Conservation (phyloP, 106 monocot genomes). For the Dioscorea zingiberensis region DNA sequence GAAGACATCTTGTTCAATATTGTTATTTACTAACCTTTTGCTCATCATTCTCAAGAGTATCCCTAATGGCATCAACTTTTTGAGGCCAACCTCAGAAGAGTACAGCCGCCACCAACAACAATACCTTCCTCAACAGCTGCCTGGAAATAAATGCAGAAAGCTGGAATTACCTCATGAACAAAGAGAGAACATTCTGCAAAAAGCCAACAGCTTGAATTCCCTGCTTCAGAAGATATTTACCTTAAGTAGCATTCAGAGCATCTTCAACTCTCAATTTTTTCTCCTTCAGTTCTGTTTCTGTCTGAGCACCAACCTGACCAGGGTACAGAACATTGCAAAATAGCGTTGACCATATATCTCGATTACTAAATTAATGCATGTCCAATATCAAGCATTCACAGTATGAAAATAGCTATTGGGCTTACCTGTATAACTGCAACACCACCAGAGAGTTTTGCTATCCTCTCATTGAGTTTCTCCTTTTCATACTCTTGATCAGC, state of each 20-base stretch:
- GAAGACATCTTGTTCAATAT: too few relatives aligned
- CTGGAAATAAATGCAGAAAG: slow-evolving; percentile 17
- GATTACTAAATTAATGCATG: too few relatives aligned
- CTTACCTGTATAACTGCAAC: slow-evolving; percentile 79
- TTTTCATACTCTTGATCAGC: slow-evolving; percentile 74
- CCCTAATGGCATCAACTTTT: slow-evolving; percentile 71
- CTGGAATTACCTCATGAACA: background rate
- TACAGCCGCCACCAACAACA: slow-evolving; percentile 77
- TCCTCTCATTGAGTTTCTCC: slow-evolving; percentile 74
- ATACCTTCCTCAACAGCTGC: slow-evolving; percentile 84
- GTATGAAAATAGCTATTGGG: background rate
- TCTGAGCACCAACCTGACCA: slow-evolving; percentile 71
- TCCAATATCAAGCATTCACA: too few relatives aligned
- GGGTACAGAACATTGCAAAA: background rate
- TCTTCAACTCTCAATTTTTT: slow-evolving; percentile 80
- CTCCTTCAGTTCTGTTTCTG: slow-evolving; percentile 73
- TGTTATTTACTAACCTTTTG: slow-evolving; percentile 53
- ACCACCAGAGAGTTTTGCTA: slow-evolving; percentile 78
- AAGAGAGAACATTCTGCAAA: too few relatives aligned
- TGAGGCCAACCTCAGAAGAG: slow-evolving; percentile 58
- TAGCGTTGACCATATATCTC: too few relatives aligned
- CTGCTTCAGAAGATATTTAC: slow-evolving; percentile 12
- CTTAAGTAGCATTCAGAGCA: slow-evolving; percentile 81
- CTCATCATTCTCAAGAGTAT: slow-evolving; percentile 63
- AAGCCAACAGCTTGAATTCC: background rate